Base-by-base conservation (phyloP, 805 yeast species). In the Yamadazyma olivae region DNA sequence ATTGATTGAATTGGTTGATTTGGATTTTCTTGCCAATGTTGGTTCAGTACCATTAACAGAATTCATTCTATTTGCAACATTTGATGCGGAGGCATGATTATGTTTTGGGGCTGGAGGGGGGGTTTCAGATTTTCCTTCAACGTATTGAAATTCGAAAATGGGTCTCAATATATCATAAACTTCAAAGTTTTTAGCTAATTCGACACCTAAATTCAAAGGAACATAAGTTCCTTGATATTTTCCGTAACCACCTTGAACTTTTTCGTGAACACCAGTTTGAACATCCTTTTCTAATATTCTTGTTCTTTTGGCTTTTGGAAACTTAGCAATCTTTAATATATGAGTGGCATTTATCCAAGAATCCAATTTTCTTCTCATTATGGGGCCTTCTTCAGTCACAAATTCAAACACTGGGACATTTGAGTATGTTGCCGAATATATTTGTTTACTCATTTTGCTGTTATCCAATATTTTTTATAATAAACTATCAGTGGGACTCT, bases 181-280 rank as follows among this genome's bases (percentile, higher is more conserved):
- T n/a, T 58, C 66, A 39, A 68, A 67, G 19, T 47, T 48, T 16
- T 50, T 49, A 21, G 74, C 74, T 19, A 67, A 59, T 3, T 64
- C 67, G 6, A 49, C 60, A 2, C 74, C 74, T 17, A 64, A 36
- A 12, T 61, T 59, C 33, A 67, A 56, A 1, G 74, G 74, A 7
- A 68, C 72, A 39, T 67, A 68, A 2, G 74, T 68, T 3, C 74
- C 74, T 41, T 64, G 86, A 55, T 77, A 79, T 48, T 78, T 77
- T n/a, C 85, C 86, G 44, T 79, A 76, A 0, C 86, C 87, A 23
- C 86, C 86, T 54, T 80, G 84, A 17, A 81, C 80, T 48, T 80
- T 81, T 48, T 82, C 89, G 50, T 78, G 82, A 23, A 61, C 64
- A n/a, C 83, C 81, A 5, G 77, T 71, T 39, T 70, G 75, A 27